These are phyloP conservation scores for Nannizziopsis barbatae DNA, from an alignment of 2,329 filamentous ascomycete species.

Conservation along the genomic window DNA sequence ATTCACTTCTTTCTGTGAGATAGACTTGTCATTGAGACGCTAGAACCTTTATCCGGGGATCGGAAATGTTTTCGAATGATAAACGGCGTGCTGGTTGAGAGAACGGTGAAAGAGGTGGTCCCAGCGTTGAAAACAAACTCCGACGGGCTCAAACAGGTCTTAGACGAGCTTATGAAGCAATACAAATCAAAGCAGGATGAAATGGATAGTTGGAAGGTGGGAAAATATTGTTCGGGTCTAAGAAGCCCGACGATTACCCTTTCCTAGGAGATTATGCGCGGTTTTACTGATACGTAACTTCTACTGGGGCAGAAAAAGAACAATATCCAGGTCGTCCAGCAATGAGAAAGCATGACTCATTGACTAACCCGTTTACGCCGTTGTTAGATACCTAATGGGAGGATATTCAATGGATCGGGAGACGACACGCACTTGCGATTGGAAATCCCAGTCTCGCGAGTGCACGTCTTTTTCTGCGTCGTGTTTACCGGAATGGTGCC, in stretches of 20 bases:
- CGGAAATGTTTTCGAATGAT: slow-evolving; percentile 99
- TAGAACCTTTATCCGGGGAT: slow-evolving; percentile 68
- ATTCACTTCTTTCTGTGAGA: neutral
- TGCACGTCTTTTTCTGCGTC: too few species aligned
- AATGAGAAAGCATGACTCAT: slow-evolving; percentile 13
- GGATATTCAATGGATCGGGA: too few species aligned
- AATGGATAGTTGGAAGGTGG: slow-evolving; percentile 96
- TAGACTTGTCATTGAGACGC: slow-evolving; percentile 87
- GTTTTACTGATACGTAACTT: neutral
- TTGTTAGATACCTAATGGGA: too few species aligned
- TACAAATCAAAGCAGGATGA: slow-evolving; percentile 92
- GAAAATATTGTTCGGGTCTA: slow-evolving; percentile 21
- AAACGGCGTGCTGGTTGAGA: slow-evolving; percentile 89
- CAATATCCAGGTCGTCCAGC: slow-evolving; percentile 32
- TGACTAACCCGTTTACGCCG: neutral
- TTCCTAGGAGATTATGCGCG: neutral
- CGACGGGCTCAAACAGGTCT: slow-evolving; percentile 83
- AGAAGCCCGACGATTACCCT: neutral
- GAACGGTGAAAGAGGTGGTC: slow-evolving; percentile 84
- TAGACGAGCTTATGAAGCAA: slow-evolving; percentile 90
- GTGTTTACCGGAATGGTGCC: neutral
- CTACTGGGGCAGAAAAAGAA: slow-evolving; percentile 28
- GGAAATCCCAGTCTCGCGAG: too few species aligned
- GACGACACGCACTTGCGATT: too few species aligned
- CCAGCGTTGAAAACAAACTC: slow-evolving; percentile 87